phyloP scores from a whole-genome alignment of 352 stramenopile genomes.

The Salisapilia sapeloensis region DNA sequence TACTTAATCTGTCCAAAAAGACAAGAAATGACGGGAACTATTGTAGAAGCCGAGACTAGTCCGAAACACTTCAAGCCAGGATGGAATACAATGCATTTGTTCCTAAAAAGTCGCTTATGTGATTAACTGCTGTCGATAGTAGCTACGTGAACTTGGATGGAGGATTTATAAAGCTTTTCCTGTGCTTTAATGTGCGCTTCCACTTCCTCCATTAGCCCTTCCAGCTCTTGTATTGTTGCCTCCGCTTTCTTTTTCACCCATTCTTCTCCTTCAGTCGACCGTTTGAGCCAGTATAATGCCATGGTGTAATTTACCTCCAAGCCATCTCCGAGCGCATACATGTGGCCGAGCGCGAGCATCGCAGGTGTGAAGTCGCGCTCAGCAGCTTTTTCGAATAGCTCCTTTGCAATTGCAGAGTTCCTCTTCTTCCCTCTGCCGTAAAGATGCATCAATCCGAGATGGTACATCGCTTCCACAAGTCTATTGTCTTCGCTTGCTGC shows the following conservation, averaged over 20 bases:
- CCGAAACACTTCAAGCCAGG: too few relatives aligned
- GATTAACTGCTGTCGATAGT: too few relatives aligned
- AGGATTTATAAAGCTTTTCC: too few relatives aligned
- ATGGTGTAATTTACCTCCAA: slow-evolving; percentile 14
- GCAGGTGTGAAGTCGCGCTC: slow-evolving; percentile 15
- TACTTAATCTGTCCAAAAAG: too few relatives aligned
- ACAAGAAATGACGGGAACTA: too few relatives aligned
- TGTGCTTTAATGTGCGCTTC: slow-evolving; percentile 18
- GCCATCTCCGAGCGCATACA: slow-evolving; percentile 19
- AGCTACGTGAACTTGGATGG: too few relatives aligned
- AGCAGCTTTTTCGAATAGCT: slow-evolving; percentile 21
- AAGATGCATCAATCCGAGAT: slow-evolving; percentile 24
- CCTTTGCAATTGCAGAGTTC: slow-evolving; percentile 11
- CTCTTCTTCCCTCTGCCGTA: slow-evolving; percentile 21
- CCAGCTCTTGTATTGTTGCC: slow-evolving; percentile 14
- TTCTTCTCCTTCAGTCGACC: slow-evolving; percentile 11
- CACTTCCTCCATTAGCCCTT: slow-evolving; percentile 15
- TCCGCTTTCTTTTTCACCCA: slow-evolving; percentile 9
- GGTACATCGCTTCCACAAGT: slow-evolving; percentile 35
- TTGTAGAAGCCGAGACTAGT: too few relatives aligned
- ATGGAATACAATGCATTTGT: too few relatives aligned
- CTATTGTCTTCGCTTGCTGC: slow-evolving; percentile 5
- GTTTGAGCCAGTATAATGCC: slow-evolving; percentile 28
- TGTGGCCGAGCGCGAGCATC: slow-evolving; percentile 32
- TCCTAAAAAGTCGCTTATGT: too few relatives aligned